phyloP scores from a whole-genome alignment of 192 early-diverging fungal species.

The Chytriomyces hyalinus region DNA sequence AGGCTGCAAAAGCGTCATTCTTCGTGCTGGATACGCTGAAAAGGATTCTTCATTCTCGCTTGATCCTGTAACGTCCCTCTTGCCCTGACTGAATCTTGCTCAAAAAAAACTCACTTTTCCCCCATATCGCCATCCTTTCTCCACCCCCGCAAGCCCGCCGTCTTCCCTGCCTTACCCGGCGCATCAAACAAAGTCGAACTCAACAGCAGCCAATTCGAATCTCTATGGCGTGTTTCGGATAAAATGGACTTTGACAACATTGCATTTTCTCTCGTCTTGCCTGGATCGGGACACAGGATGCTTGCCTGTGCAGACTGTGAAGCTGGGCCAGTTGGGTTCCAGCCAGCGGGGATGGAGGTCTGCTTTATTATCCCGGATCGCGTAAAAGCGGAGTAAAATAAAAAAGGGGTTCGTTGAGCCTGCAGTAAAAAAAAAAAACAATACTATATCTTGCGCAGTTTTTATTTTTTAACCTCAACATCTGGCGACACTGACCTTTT shows the following conservation, averaged over 20 bases:
- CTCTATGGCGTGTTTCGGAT: constrained; percentile 7
- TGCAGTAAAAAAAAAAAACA: no score
- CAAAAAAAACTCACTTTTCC: no score
- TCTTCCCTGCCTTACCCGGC: constrained; percentile 10
- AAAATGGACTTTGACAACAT: constrained; percentile 26
- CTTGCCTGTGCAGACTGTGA: constrained; percentile 28
- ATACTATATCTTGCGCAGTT: neutral
- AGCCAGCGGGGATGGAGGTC: constrained; percentile 6
- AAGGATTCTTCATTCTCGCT: constrained; percentile 4
- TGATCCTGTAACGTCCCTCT: neutral
- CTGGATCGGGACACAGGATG: constrained; percentile 14
- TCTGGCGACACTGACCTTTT: neutral
- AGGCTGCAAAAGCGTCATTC: constrained; percentile 3
- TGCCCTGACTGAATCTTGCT: neutral
- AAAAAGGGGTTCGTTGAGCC: neutral
- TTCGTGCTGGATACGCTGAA: neutral
- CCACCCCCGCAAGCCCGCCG: neutral
- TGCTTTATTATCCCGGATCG: constrained; percentile 28
- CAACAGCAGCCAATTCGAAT: neutral
- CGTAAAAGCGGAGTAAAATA: constrained; percentile 6
- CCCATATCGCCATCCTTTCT: no score
- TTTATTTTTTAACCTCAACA: neutral
- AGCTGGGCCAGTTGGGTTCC: constrained; percentile 19
- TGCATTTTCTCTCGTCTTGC: neutral
- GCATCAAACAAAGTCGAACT: neutral